Base-by-base conservation (phyloP, 306 rosid genomes). In the Echinosophora koreensis region DNA sequence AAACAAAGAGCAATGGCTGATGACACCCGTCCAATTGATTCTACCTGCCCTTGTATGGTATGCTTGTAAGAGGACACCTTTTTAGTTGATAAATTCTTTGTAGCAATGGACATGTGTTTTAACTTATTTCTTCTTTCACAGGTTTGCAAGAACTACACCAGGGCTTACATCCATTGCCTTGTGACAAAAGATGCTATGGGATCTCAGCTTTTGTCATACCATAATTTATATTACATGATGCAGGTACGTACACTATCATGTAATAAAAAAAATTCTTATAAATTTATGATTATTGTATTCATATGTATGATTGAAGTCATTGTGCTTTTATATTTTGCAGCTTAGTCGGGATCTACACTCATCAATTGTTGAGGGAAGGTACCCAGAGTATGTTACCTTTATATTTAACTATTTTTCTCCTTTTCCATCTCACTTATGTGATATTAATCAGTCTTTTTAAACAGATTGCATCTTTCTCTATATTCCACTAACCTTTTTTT, bases 141-240 rank as follows among this genome's bases (percentile, higher is more conserved):
- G 99, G 97, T 95, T 52, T 95, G 99, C 82, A 92, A 89, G 91
- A 92, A 89, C 72, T 95, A 90, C 87, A 74, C 86, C 44, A 87
- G 99, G 88, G 97, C 99, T 50, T 95, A 92, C 83, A 87, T 95
- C 78, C 99, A 95, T 87, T 88, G 91, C 81, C 97, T 95, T 69
- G 97, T 92, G 77, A 90, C 99, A 39, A 90, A 90, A 80, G 97
- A 95, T 84, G 97, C 99, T 11, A 95, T 95, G 97, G 97, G 99
- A 46, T 95, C 99, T 86, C 97, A 95, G 85, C 99, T 95, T 80
- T 85, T 95, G 52, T 92, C 99, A 35, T 95, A 88, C 82, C 99
- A 95, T 82, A 95, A 95, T 87, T 80, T 95, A 69, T 85, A 87
- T 81, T 89, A 90, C 87, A 95, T 95, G 95, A 75, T 92, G 94